phyloP scores from a whole-genome alignment of 2,329 filamentous ascomycete genomes.

The Aspergillus jensenii region DNA sequence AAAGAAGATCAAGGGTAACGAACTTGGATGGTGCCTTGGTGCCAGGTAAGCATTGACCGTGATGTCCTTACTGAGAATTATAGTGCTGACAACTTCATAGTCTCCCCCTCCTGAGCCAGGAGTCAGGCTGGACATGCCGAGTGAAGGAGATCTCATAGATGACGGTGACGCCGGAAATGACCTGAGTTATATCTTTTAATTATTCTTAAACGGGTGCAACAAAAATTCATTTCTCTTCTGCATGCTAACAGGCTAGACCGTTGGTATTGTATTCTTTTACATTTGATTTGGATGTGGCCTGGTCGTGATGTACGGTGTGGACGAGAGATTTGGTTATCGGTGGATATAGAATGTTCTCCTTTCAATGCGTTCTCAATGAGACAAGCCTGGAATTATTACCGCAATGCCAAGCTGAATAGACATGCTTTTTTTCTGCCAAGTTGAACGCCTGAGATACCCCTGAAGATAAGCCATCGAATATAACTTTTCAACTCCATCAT shows the following conservation, averaged over 20 bases:
- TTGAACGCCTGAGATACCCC: not conserved
- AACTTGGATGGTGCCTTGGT: slow-evolving; percentile 96
- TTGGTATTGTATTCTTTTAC: slow-evolving; percentile 9
- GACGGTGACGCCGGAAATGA: slow-evolving; percentile 17
- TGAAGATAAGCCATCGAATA: not conserved
- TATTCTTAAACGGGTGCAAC: slow-evolving; percentile 21
- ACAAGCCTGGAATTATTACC: not conserved
- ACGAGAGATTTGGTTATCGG: slow-evolving; percentile 2
- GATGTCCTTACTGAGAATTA: slow-evolving; percentile 7
- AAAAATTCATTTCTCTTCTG: slow-evolving; percentile 25
- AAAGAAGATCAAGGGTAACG: slow-evolving; percentile 97
- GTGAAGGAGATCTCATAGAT: slow-evolving; percentile 67
- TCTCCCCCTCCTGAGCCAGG: slow-evolving; percentile 76
- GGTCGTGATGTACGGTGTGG: slow-evolving; percentile 14
- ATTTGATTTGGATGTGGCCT: slow-evolving; percentile 7
- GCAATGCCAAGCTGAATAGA: not conserved
- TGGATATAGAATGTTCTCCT: slow-evolving; percentile 10
- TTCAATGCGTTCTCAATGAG: not conserved
- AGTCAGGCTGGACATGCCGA: slow-evolving; percentile 88
- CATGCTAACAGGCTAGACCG: slow-evolving; percentile 26
- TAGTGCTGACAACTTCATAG: slow-evolving; percentile 48
- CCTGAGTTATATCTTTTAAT: slow-evolving; percentile 16
- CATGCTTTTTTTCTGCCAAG: not conserved
- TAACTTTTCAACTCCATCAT: not conserved
- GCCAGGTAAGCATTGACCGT: slow-evolving; percentile 67